Evolutionary conservation across 148 eudicot genomes (phyloP), one percentile per base, ranked within the genome.

Genomic region (Diospyros kaki): DNA sequence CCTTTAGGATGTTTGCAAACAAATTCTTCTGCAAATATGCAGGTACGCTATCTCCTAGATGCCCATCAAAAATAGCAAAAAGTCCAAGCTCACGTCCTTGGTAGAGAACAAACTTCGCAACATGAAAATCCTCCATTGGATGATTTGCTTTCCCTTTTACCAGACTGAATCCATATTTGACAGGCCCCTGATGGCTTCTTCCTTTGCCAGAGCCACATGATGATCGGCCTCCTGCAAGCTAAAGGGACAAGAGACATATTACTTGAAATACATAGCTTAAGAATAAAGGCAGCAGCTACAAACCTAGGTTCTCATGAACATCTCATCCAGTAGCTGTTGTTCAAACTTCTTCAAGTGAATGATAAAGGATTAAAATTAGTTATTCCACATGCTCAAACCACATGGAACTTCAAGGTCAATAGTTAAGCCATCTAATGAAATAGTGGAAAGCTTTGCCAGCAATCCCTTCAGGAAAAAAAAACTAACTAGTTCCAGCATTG

Each of bases 81-180:
- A 90, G 92, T 43, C 96, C 96, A 75, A 90, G 87, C 77, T 88
- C 92, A n/a, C 79, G 89, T 59, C 86, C 89, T 14, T 74, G 72
- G 55, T 58, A 38, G 53, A 74, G 82, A 62, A 78, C 67, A 84
- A 88, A 88, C 72, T 90, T 89, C 63, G 96, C 92, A 58, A 90
- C 91, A 81, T 89, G 90, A 81, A 71, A 90, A 79, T 90, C 96
- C 77, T 90, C 94, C 90, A 89, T 89, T 15, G 93, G 93, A 77
- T 89, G 93, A 70, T 85, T 87, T 63, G 93, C 87, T 76, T 89
- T 89, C 59, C 93, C 93, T 72, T 89, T 89, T 42, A 85, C 87
- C 71, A 87, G 81, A 80, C 71, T 78, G 82, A 79, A 89, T 45
- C 93, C 93, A 82, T 85, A 87, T 71, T 85, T 87, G 44, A 82